Conservation (phyloP, 1,284 basidiomycete species). For the Athelia psychrophila region DNA sequence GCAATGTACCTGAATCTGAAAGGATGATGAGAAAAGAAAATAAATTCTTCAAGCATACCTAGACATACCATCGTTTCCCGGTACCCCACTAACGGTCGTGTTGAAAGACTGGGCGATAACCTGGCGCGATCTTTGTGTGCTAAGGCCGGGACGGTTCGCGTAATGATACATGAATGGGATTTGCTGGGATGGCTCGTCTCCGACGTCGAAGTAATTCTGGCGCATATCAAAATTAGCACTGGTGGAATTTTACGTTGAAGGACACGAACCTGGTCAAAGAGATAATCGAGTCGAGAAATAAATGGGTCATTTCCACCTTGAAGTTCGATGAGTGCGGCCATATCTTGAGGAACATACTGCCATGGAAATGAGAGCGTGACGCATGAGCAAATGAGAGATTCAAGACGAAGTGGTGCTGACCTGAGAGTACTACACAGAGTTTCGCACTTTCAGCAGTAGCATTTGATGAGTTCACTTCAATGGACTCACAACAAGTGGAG, state of each 20-base stretch:
- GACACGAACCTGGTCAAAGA: constrained; percentile 43
- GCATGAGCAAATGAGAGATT: constrained; percentile 5
- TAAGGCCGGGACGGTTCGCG: constrained; percentile 52
- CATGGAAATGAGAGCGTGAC: no score
- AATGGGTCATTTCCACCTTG: constrained; percentile 57
- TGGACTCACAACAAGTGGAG: constrained; percentile 51
- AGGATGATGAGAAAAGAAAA: background rate
- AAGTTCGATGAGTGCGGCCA: constrained; percentile 52
- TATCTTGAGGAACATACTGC: constrained; percentile 61
- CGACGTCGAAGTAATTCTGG: constrained; percentile 50
- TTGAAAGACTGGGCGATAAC: constrained; percentile 55
- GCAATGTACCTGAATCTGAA: constrained; percentile 33
- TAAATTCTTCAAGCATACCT: background rate
- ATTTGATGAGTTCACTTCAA: background rate
- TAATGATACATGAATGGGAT: constrained; percentile 70
- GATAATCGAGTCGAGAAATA: constrained; percentile 50
- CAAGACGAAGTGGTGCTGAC: constrained; percentile 20
- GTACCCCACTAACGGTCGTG: constrained; percentile 49
- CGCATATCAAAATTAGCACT: background rate
- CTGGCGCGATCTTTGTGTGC: constrained; percentile 53
- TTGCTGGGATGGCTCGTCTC: constrained; percentile 61
- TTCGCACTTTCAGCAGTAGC: background rate
- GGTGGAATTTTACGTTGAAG: background rate
- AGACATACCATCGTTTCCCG: constrained; percentile 57
- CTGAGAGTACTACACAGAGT: constrained; percentile 41